phyloP scores from a whole-genome alignment of 2,329 filamentous ascomycete species.

The Atkinsonella hypoxylon region DNA sequence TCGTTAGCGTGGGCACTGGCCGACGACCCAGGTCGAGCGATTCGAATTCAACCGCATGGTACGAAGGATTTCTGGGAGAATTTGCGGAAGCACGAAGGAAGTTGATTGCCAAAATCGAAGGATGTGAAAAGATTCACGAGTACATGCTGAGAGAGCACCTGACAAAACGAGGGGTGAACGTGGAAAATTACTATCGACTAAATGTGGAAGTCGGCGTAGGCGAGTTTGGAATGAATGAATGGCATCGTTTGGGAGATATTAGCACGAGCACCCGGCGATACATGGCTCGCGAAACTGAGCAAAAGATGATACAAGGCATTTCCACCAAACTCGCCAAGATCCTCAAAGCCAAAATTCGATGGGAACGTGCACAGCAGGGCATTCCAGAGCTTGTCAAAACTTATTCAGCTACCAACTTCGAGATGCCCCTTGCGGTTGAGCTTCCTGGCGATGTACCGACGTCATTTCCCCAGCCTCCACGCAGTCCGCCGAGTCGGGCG shows the following conservation, averaged over 20 bases:
- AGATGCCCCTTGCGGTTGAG: constrained; percentile 41
- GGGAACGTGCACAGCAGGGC: constrained; percentile 36
- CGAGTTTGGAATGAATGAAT: constrained; percentile 98
- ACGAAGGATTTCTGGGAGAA: constrained; percentile 83
- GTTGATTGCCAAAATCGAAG: constrained; percentile 86
- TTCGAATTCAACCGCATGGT: constrained; percentile 70
- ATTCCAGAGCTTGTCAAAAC: constrained; percentile 33
- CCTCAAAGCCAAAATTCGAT: constrained; percentile 59
- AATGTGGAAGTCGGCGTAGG: constrained; percentile 95
- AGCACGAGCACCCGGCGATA: constrained; percentile 85
- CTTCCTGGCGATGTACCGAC: constrained; percentile 43
- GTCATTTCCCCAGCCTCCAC: constrained; percentile 24
- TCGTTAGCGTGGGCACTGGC: constrained; percentile 89
- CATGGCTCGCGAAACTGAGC: constrained; percentile 59
- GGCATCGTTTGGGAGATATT: constrained; percentile 87
- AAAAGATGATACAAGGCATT: constrained; percentile 64
- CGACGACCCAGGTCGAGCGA: constrained; percentile 58
- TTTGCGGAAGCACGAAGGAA: constrained; percentile 81
- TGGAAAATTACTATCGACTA: constrained; percentile 88
- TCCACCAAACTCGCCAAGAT: constrained; percentile 77
- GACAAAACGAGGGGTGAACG: constrained; percentile 63
- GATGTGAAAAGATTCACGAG: constrained; percentile 82
- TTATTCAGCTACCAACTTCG: constrained; percentile 25
- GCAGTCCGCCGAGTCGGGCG: constrained; percentile 30
- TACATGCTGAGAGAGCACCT: constrained; percentile 74